These are phyloP conservation scores for Raphanus hybrid DNA, from an alignment of 441 rosid genomes.

Conservation along the genomic window DNA sequence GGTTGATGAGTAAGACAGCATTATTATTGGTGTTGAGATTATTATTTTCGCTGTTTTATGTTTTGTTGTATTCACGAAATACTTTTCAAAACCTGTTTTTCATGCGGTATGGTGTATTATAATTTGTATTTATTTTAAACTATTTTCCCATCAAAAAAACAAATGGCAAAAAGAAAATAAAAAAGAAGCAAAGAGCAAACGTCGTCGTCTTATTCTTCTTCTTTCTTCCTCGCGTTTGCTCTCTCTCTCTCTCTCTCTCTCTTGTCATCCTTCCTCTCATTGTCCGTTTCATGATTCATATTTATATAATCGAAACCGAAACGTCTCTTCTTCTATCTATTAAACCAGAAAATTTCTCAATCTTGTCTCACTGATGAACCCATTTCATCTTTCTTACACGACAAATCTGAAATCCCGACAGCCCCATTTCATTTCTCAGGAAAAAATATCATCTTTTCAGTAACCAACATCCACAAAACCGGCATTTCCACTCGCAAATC, in stretches of 20 bases:
- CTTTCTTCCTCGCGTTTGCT: conserved; percentile 43
- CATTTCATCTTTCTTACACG: conserved; percentile 39
- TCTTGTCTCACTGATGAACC: conserved; percentile 19
- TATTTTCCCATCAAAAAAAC: not conserved
- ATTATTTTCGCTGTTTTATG: no score
- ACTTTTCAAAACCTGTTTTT: no score
- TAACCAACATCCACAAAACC: conserved; percentile 18
- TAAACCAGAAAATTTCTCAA: conserved; percentile 2
- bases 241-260: conserved; percentile 10
- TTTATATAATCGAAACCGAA: conserved; percentile 14
- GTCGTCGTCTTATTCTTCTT: conserved; percentile 38
- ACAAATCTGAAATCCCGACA: conserved; percentile 46
- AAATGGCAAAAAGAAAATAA: no score
- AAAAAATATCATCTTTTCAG: conserved; percentile 31
- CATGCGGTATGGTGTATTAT: no score
- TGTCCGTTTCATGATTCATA: conserved; percentile 12
- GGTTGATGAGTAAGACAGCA: no score
- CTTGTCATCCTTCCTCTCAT: conserved; percentile 13
- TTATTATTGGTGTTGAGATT: no score
- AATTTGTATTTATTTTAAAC: no score
- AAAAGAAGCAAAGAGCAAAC: conserved; percentile 26
- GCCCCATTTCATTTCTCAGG: conserved; percentile 46
- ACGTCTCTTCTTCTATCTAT: conserved; percentile 36
- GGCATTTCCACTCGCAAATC: conserved; percentile 20
- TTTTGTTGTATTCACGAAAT: no score